These are phyloP conservation scores for Candida smagusa DNA, from an alignment of 1,139 yeast species.

Conservation along the genomic window DNA sequence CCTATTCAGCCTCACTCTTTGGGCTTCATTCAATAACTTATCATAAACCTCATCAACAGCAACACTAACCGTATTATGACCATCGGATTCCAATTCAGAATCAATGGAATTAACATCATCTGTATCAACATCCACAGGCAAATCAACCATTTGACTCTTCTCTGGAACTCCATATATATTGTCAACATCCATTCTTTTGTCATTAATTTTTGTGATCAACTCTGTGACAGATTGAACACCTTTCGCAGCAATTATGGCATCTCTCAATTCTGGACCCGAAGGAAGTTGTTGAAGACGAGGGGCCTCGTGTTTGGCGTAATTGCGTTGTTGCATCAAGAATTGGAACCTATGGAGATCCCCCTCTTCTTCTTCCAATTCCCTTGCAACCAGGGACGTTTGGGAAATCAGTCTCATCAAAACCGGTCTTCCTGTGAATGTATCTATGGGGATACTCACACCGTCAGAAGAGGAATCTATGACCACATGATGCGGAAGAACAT, in stretches of 20 bases:
- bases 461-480: slow-evolving; percentile 57
- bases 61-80: slow-evolving; percentile 25
- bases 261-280: slow-evolving; percentile 72
- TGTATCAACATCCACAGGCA: background rate
- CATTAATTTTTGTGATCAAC: slow-evolving; percentile 63
- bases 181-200: slow-evolving; percentile 50
- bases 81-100: slow-evolving; percentile 15
- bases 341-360: slow-evolving; percentile 90
- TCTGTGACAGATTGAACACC: slow-evolving; percentile 73
- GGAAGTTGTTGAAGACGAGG: slow-evolving; percentile 51
- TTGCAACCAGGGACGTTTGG: slow-evolving; percentile 65
- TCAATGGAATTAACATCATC: slow-evolving; percentile 33
- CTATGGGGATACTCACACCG: slow-evolving; percentile 57
- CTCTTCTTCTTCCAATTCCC: slow-evolving; percentile 82
- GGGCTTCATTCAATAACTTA: slow-evolving; percentile 62
- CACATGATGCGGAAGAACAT: slow-evolving; percentile 59
- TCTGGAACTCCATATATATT: slow-evolving; percentile 39
- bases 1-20: slow-evolving; percentile 57
- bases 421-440: slow-evolving; percentile 68
- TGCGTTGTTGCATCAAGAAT: slow-evolving; percentile 61
- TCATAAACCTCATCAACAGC: slow-evolving; percentile 69
- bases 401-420: slow-evolving; percentile 62
- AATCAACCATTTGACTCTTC: slow-evolving; percentile 3
- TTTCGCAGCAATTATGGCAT: slow-evolving; percentile 73
- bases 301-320: slow-evolving; percentile 14